Evolutionary conservation across 768 basidiomycete genomes (phyloP), one percentile per base, ranked within the genome.

Genomic region (Trametes meyenii): DNA sequence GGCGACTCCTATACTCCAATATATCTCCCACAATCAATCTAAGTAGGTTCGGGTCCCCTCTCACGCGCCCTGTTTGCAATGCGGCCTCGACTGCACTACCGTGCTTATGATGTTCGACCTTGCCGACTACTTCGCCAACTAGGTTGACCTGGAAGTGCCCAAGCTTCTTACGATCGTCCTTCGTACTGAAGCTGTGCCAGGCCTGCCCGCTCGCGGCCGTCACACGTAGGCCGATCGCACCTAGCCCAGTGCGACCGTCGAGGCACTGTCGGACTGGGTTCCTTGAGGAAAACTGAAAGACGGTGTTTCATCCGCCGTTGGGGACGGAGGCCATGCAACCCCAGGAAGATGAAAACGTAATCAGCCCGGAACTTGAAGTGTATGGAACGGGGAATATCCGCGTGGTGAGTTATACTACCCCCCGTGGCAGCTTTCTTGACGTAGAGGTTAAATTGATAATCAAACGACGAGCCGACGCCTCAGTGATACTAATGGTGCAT

Each of bases 11-110:
- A n/a, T n/a, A n/a, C n/a, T 71, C 72, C 4, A 24, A 23, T 14
- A 50, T 43, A 13, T 63, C 65, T 8, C 70, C 71, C 2, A 63
- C 62, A 36, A 69, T 75, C 12, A 70, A 75, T 50, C 72, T 71
- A 4, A 50, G 59, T 61, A 50, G 12, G 42, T 42, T 11, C 35
- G 17, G 4, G 29, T 33, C 29, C 8, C 29, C 29, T 33, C 3
- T 33, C n/a, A n/a, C n/a, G n/a, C n/a, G 29, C 29, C 29, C 29
- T 3, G 29, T 8, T 8, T 33, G 38, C 39, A 13, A n/a, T 40
- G 21, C 45, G 11, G 6, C 3, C 21, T 46, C 21, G 21, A 13
- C 2, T n/a, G 29, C 45, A 14, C 24, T 24, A 2, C 45, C 11
- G 11, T 44, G 43, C 52, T 12, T 11, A 16, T 24, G 24, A 16